A percentile compares a stretch with the other conserved stretches of the same genome.
phyloP scores from a whole-genome alignment of 305 asterid species.

The Fraxinus latifolia region DNA sequence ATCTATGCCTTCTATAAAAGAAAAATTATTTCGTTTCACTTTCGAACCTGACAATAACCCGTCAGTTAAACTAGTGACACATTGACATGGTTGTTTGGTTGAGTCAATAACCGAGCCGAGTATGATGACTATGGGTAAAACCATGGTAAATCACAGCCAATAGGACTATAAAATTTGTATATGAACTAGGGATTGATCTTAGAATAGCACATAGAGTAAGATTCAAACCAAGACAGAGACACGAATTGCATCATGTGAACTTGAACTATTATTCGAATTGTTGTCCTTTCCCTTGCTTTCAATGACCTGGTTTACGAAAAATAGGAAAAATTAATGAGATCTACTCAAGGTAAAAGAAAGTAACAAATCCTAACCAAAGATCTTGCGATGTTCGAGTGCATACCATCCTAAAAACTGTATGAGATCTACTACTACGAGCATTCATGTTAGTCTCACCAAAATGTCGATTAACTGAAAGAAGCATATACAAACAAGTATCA shows the following conservation, averaged over 20 bases:
- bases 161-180: neutral
- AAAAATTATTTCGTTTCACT: neutral
- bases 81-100: neutral
- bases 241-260: slow-evolving; percentile 80
- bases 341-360: slow-evolving; percentile 3
- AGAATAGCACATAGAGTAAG: slow-evolving; percentile 20
- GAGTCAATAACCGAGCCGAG: neutral
- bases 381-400: slow-evolving; percentile 13
- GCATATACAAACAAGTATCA: neutral
- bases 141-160: neutral
- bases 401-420: slow-evolving; percentile 97
- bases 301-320: slow-evolving; percentile 58
- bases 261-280: slow-evolving; percentile 32
- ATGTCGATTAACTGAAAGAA: slow-evolving; percentile 79
- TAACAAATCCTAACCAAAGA: slow-evolving; percentile 12
- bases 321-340: slow-evolving; percentile 10
- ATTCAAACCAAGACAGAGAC: slow-evolving; percentile 91
- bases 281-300: slow-evolving; percentile 81
- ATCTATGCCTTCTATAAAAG: neutral
- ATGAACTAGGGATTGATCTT: slow-evolving; percentile 11
- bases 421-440: slow-evolving; percentile 94
- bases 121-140: neutral
- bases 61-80: neutral
- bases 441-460: slow-evolving; percentile 99
- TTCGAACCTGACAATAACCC: neutral